Conservation (phyloP, 495 filamentous ascomycete genomes). For the Jackrogersella multiformis region DNA sequence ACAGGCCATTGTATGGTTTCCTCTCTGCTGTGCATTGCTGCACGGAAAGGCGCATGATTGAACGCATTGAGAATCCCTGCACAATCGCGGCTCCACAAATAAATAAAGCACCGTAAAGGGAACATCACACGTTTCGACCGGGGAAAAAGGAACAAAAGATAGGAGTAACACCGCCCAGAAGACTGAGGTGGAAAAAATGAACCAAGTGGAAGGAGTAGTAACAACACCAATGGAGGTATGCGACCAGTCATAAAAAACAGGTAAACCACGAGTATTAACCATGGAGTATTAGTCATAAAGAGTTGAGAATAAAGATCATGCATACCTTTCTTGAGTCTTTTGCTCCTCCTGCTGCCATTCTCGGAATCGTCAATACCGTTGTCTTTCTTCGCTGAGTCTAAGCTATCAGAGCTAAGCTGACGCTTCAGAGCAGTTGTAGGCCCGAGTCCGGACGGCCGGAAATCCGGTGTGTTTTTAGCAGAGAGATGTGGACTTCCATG, state of each 20-base stretch:
- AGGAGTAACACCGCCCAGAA: not conserved
- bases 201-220: no score
- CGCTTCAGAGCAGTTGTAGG: slow-evolving; percentile 76
- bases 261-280: not conserved
- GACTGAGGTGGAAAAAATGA: no score
- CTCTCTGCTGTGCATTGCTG: slow-evolving; percentile 14
- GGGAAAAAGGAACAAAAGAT: not conserved
- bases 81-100: slow-evolving; percentile 15
- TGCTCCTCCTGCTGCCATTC: slow-evolving; percentile 83
- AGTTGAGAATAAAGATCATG: slow-evolving; percentile 19
- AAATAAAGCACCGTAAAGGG: slow-evolving; percentile 5
- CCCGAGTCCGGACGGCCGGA: slow-evolving; percentile 61
- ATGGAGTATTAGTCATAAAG: slow-evolving; percentile 1
- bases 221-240: no score
- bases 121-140: not conserved
- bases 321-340: slow-evolving; percentile 91
- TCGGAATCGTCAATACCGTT: slow-evolving; percentile 72
- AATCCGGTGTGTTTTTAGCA: slow-evolving; percentile 67
- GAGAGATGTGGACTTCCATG: slow-evolving; percentile 63
- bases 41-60: slow-evolving; percentile 26
- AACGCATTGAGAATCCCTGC: slow-evolving; percentile 20
- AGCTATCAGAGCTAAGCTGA: slow-evolving; percentile 79
- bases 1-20: slow-evolving; percentile 9
- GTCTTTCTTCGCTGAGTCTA: slow-evolving; percentile 65
- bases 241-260: not conserved